A percentile compares a stretch with the other conserved stretches of the same genome.
These are phyloP conservation scores for Cokeromyces recurvatus DNA, from an alignment of 371 early-diverging fungal genomes.

Conservation along the genomic window DNA sequence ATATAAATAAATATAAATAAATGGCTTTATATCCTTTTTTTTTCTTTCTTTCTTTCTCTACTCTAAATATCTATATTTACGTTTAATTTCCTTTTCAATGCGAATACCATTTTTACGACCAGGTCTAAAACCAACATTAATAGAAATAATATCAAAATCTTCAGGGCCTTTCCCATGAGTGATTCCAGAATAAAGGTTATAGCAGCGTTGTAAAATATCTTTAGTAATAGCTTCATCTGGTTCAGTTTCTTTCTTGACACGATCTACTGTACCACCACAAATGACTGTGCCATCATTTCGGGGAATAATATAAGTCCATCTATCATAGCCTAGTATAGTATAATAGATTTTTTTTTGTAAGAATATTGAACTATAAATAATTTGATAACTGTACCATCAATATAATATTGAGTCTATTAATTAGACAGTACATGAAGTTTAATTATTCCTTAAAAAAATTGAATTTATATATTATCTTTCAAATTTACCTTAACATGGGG, in stretches of 20 bases:
- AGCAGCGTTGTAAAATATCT: slow-evolving; percentile 25
- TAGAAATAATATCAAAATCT: slow-evolving; percentile 53
- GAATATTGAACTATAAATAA: background rate
- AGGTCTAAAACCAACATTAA: slow-evolving; percentile 72
- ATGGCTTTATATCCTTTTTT: too few species aligned
- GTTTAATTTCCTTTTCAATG: slow-evolving; percentile 55
- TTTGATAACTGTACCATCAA: slow-evolving; percentile 19
- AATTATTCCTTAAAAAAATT: background rate
- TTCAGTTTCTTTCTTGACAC: slow-evolving; percentile 21
- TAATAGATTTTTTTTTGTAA: background rate
- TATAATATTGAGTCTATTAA: slow-evolving; percentile 24
- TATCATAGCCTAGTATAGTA: slow-evolving; percentile 15
- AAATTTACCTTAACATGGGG: slow-evolving; percentile 52
- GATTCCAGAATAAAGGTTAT: slow-evolving; percentile 31
- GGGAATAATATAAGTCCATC: slow-evolving; percentile 79
- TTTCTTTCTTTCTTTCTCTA: too few species aligned
- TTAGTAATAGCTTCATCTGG: slow-evolving; percentile 33
- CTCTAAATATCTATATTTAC: too few species aligned
- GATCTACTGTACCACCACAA: slow-evolving; percentile 54
- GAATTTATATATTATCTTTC: too few species aligned
- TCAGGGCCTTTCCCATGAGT: slow-evolving; percentile 37
- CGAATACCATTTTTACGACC: slow-evolving; percentile 68
- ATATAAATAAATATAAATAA: background rate
- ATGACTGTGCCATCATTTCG: slow-evolving; percentile 75
- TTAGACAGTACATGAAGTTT: background rate